Evolutionary conservation across 2,329 filamentous ascomycete species (phyloP).

Genomic region (Fusarium sp.): DNA sequence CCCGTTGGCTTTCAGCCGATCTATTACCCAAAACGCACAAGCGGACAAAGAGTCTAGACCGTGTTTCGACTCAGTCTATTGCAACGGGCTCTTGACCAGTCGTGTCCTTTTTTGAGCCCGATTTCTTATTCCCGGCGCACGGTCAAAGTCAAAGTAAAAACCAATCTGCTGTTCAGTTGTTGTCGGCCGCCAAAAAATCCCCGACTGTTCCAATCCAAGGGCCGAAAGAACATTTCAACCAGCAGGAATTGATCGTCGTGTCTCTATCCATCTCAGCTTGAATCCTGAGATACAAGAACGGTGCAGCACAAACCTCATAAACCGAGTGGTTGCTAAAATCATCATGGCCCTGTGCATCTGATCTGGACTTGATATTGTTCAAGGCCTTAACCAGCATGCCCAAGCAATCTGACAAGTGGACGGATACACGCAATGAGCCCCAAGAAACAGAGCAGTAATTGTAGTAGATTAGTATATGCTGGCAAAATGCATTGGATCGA

Average conservation of each 20-base stretch:
- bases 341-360: background rate
- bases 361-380: background rate
- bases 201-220: conserved; percentile 5
- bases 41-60: conserved; percentile 31
- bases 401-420: background rate
- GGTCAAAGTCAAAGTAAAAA: background rate
- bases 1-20: conserved; percentile 25
- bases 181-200: conserved; percentile 19
- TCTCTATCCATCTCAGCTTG: background rate
- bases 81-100: conserved; percentile 3
- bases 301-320: background rate
- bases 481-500: background rate
- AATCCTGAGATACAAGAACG: background rate
- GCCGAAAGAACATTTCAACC: background rate
- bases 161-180: background rate
- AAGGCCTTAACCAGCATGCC: background rate
- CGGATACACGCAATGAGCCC: background rate
- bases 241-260: background rate
- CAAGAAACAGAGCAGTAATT: background rate
- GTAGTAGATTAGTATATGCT: no score
- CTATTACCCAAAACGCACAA: conserved; percentile 24
- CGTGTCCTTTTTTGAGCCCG: conserved; percentile 8
- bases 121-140: conserved; percentile 33
- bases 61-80: conserved; percentile 21
- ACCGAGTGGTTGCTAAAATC: background rate